Evolutionary conservation across 2,329 filamentous ascomycete species (phyloP).

Genomic region (Botrytis squamosa): DNA sequence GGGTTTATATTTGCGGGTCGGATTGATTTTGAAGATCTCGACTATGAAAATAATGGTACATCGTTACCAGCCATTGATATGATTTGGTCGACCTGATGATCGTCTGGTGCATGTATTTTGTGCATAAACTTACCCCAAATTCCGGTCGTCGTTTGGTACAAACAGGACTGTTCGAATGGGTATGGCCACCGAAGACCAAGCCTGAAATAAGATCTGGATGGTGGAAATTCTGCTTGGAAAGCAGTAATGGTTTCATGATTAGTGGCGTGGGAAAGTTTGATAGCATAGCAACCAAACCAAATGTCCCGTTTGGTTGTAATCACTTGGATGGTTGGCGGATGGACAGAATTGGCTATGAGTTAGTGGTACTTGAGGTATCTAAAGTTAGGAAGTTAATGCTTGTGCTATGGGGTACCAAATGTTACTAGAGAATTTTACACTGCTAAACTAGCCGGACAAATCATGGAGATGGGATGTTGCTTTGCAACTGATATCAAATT

Average conservation of each 20-base stretch:
- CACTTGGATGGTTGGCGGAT: background rate
- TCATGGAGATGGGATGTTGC: background rate
- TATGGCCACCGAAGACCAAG: background rate
- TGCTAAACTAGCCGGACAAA: background rate
- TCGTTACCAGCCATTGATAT: background rate
- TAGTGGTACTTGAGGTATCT: background rate
- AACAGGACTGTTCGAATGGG: background rate
- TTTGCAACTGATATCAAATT: background rate
- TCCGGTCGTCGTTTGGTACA: background rate
- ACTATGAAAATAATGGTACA: background rate
- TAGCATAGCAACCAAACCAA: background rate
- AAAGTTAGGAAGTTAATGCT: background rate
- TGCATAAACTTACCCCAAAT: conserved; percentile 9
- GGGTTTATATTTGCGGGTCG: background rate
- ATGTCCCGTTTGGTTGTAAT: background rate
- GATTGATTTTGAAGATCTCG: background rate
- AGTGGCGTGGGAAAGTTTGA: background rate
- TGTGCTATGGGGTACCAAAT: background rate
- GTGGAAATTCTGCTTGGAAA: background rate
- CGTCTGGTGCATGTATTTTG: conserved; percentile 1
- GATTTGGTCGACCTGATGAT: background rate
- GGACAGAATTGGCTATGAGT: background rate
- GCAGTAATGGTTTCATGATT: background rate
- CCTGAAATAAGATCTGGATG: background rate
- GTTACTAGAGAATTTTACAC: background rate